Base-by-base conservation (phyloP, 352 stramenopile species). In the Phytopythium montanum region DNA sequence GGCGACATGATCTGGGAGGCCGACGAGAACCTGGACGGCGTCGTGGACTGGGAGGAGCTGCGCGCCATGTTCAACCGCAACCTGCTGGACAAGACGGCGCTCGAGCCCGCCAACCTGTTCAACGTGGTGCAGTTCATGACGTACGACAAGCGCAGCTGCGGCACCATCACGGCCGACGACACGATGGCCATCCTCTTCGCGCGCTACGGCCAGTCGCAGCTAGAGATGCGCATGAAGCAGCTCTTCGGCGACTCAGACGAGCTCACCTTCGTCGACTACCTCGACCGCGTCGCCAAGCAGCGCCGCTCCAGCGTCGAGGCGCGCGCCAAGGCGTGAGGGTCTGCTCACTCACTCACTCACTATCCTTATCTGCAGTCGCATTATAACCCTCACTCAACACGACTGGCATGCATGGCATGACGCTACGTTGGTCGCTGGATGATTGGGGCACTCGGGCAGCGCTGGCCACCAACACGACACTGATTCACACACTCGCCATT, bases 1-100 rank as follows among this genome's bases (percentile, higher is more conserved):
- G 91, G 92, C 54, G 94, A 99, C 59, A 98, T 99, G 87, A 98
- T 99, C 64, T 99, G 96, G 96, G 96, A 99, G 74, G 95, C 97
- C 16, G 96, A 99, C 70, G 96, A 99, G 66, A 98, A 99, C 69
- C 64, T 99, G 45, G 97, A 99, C 71, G 93, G 88, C 26, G 81
- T 85, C 38, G 84, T 98, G 45, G 92, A 98, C 72, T 98, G 92
- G 90, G 90, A 98, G 9, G 95, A 99, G 70, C 90, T 99, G 49
- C 85, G 89, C 56, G 74, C 97, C 59, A 99, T 98, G 85, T 99
- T 98, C 75, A 95, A 98, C 63, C 83, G 96, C 38, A 99, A 98
- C 62, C 76, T 99, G 29, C 83, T 96, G 36, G 95, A 99, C 80
- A 92, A 88, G 41, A 98, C 89, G 25, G 92, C 97, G 64, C 81